Evolutionary conservation across 2,329 filamentous ascomycete genomes (phyloP), one percentile per base, ranked within the genome.

Genomic region (Capronia epimyces): DNA sequence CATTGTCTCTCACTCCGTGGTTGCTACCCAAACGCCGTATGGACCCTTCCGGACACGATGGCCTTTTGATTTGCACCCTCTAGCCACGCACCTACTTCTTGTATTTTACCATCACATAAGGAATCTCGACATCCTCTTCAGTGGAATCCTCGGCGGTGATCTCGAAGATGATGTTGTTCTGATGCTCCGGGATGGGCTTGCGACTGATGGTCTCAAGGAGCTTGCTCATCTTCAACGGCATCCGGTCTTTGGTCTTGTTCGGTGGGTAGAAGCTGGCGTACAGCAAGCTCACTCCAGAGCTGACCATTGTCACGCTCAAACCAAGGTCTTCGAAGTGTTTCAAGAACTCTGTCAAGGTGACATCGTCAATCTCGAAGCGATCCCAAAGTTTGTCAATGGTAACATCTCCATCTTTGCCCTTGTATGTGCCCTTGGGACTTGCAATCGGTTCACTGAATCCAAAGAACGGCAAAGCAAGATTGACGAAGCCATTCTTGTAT

Each of bases 401-500:
- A 15, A 95, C 87, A 62, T 86, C 85, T 64, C 86, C 87, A 36
- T 87, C 72, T 46, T 84, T 84, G 18, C 89, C 86, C 66, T 83
- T 75, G 73, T 97, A 98, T 63, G 82, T 87, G 58, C 91, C 87
- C 79, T 96, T 97, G 24, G 90, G 89, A 62, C 89, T 95, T 3
- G 84, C 83, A 62, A 98, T 94, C 2, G 93, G 93, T 72, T 98
- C 93, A 65, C 89, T 95, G 79, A 98, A 98, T 32, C 91, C 91
- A 62, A 98, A 95, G 79, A 98, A 97, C 1, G 93, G 93, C 58
- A 98, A 75, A 1, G 93, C 93, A 60, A 98, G 74, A 73, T 98
- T 98, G 72, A 97, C 79, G 70, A 98, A 98, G 13, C 93, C 93
- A 66, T 98, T 98, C 81, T 97, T 97, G 83, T 94, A 98, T 71